phyloP scores from a whole-genome alignment of 495 filamentous ascomycete species.

The Bacidia rubella region DNA sequence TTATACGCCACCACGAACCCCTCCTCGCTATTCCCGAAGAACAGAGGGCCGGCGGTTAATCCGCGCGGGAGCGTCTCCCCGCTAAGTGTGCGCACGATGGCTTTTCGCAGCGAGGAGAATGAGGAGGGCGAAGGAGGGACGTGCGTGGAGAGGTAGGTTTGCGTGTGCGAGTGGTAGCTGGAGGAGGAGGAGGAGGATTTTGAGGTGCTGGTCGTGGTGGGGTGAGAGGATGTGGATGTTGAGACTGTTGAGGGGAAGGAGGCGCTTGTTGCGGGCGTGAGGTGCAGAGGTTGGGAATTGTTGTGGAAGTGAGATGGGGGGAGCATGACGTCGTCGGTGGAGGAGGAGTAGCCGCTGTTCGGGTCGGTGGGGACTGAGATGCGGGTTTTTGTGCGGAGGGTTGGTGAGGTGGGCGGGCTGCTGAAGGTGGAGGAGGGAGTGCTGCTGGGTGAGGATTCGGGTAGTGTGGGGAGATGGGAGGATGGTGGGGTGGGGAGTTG shows the following conservation, averaged over 20 bases:
- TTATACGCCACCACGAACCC: conserved; percentile 90
- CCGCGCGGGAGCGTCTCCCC: conserved; percentile 72
- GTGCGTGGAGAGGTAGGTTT: conserved; percentile 77
- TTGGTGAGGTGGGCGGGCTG: not conserved
- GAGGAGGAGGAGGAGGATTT: conserved; percentile 31
- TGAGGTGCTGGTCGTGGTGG: conserved; percentile 20
- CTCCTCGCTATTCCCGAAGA: conserved; percentile 68
- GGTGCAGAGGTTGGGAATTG: conserved; percentile 25
- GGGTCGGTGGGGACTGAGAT: conserved; percentile 10
- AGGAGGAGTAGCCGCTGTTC: conserved; percentile 13
- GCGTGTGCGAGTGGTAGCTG: conserved; percentile 60
- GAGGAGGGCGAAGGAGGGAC: conserved; percentile 60
- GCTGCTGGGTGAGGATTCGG: not conserved
- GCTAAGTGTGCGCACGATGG: conserved; percentile 74
- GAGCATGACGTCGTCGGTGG: not conserved
- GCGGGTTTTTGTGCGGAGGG: not conserved
- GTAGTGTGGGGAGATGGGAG: not conserved
- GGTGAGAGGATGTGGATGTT: conserved; percentile 5
- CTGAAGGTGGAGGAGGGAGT: conserved; percentile 1
- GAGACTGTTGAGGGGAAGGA: conserved; percentile 7
- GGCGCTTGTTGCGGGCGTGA: conserved; percentile 25
- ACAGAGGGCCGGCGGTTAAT: conserved; percentile 62
- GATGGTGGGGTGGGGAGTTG: not conserved
- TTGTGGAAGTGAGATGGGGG: conserved; percentile 15
- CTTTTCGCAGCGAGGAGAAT: conserved; percentile 75